These are phyloP conservation scores for Setaria italica DNA, from an alignment of 202 grass and related monocot species.

Conservation along the genomic window DNA sequence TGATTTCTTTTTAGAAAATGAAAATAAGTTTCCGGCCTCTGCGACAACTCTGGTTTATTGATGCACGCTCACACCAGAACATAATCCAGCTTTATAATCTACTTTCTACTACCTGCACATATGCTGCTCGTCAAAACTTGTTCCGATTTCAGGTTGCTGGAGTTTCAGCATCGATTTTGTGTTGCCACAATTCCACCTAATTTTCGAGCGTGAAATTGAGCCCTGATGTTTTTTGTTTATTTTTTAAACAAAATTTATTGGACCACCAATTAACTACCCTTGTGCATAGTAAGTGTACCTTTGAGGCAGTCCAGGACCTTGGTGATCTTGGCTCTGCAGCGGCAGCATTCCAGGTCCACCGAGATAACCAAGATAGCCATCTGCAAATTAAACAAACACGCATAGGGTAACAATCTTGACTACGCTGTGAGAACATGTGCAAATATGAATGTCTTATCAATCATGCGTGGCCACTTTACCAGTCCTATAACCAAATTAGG, in stretches of 20 bases:
- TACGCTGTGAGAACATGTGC: not conserved
- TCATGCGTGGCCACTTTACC: not conserved
- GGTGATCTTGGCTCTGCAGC: slow-evolving; percentile 39
- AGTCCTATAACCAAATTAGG: not conserved
- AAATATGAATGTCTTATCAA: not conserved
- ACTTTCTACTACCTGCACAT: not conserved
- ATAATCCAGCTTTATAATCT: not conserved
- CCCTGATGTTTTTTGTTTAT: not conserved
- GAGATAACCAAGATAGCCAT: slow-evolving; percentile 18
- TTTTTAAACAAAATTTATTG: not conserved
- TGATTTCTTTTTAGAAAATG: not conserved
- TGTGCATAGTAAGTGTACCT: slow-evolving; percentile 35
- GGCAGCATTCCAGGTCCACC: slow-evolving; percentile 37
- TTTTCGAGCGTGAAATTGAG: not conserved
- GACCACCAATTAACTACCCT: too few species aligned
- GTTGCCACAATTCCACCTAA: not conserved
- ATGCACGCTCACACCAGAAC: not conserved
- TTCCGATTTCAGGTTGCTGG: not conserved
- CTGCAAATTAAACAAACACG: not conserved
- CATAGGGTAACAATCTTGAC: not conserved
- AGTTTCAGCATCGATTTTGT: not conserved
- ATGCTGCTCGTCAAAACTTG: not conserved
- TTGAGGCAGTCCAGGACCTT: slow-evolving; percentile 37
- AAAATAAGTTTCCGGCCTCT: too few species aligned
- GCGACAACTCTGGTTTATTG: not conserved